phyloP scores from a whole-genome alignment of 2,329 filamentous ascomycete species.

The Claviceps sp. region DNA sequence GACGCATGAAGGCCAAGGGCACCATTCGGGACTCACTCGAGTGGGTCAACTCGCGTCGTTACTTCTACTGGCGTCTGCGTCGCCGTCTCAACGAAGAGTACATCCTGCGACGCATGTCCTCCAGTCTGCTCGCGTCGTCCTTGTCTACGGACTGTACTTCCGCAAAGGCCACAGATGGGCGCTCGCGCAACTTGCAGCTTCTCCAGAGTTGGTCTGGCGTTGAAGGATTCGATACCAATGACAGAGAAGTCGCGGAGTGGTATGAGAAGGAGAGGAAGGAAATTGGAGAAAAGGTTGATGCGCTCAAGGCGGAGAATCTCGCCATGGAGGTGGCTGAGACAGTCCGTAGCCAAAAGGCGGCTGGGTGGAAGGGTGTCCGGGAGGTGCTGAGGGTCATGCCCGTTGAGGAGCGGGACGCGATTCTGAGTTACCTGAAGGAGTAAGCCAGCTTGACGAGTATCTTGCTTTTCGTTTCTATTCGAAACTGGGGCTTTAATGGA shows the following conservation, averaged over 20 bases:
- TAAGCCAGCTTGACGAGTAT: slow-evolving; percentile 12
- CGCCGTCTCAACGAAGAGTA: slow-evolving; percentile 95
- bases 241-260: slow-evolving; percentile 80
- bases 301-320: slow-evolving; percentile 61
- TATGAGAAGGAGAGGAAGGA: slow-evolving; percentile 88
- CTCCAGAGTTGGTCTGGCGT: slow-evolving; percentile 76
- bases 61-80: slow-evolving; percentile 99
- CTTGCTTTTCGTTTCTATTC: neutral
- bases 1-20: slow-evolving; percentile 96
- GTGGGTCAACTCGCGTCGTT: slow-evolving; percentile 82
- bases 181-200: slow-evolving; percentile 56
- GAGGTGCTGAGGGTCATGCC: slow-evolving; percentile 78
- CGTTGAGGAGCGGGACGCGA: slow-evolving; percentile 73
- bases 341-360: slow-evolving; percentile 40
- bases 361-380: slow-evolving; percentile 72
- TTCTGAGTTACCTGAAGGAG: slow-evolving; percentile 47
- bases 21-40: slow-evolving; percentile 72
- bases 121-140: slow-evolving; percentile 21
- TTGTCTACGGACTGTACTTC: slow-evolving; percentile 17
- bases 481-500: neutral
- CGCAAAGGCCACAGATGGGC: slow-evolving; percentile 36
- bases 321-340: slow-evolving; percentile 32
- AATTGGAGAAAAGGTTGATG: slow-evolving; percentile 73
- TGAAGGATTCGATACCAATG: slow-evolving; percentile 61
- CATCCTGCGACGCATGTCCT: slow-evolving; percentile 77